Evolutionary conservation across 1,139 yeast genomes (phyloP), one percentile per base, ranked within the genome.

Genomic region (Arxiozyma slooffiae): DNA sequence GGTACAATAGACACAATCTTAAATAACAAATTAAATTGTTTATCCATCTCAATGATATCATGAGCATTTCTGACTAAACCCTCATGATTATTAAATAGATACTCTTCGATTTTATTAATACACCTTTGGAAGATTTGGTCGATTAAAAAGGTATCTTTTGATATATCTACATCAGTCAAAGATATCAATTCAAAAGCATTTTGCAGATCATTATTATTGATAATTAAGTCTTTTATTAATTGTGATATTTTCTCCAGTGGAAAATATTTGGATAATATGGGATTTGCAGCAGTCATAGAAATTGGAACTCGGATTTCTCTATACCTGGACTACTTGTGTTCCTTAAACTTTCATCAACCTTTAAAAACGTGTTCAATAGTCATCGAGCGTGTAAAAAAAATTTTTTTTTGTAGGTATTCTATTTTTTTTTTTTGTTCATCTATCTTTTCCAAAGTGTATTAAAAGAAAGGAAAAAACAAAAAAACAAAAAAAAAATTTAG

Each of bases 101-200:
- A n/a, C 5, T 41, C 14, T 18, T 36, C 37, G 7, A 41, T 14
- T 7, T 22, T 41, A 7, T 3, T 18, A 6, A 44, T 30, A 36
- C 44, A 34, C 11, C 26, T 45, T 6, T 22, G 24, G 18, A 44
- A 48, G 3, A 48, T 7, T 18, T 23, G 24, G 8, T 26, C 26
- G 16, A 41, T 37, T 14, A 48, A 30, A 9, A 4, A n/a, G 9
- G 18, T 23, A 9, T 48, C 39, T 4, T 38, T 6, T 9, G 41
- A 40, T 17, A 48, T 3, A 26, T 48, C 51, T 2, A 40, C 24
- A 2, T 18, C 24, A 20, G 42, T 26, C n/a, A 22, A 36, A 4
- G 36, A 20, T n/a, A 47, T 43, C 9, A 47, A 42, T 16, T 47
- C 49, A 6, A 47, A n/a, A 37, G 49, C 49, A 16, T 47, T 46